Percentiles rank a stretch among this genome's conserved stretches.
These are phyloP conservation scores for Tetraselmis chui DNA, from an alignment of 139 green algal genomes.

Conservation along the genomic window DNA sequence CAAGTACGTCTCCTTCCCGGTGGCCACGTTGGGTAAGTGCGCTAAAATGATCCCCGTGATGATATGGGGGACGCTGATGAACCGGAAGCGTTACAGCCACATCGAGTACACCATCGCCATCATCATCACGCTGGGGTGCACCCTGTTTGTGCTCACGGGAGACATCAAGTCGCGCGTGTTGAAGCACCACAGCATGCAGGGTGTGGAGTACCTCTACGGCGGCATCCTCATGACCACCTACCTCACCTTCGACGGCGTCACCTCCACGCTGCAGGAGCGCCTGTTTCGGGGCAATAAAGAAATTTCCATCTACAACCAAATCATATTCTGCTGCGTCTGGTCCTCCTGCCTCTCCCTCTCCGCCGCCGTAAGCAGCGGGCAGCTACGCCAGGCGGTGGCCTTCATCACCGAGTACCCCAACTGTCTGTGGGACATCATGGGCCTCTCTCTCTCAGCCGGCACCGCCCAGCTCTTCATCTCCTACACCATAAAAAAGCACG, in stretches of 20 bases:
- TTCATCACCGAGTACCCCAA: constrained; percentile 24
- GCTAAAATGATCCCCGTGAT: constrained; percentile 60
- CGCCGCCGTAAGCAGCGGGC: neutral
- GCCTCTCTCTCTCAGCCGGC: constrained; percentile 11
- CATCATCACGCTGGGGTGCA: constrained; percentile 24
- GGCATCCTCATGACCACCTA: constrained; percentile 39
- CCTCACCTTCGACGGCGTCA: constrained; percentile 48
- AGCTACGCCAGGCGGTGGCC: constrained; percentile 11
- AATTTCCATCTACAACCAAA: constrained; percentile 40
- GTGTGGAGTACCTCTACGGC: constrained; percentile 12
- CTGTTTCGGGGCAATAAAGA: constrained; percentile 42
- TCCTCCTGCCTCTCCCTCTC: neutral
- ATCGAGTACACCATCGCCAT: constrained; percentile 26
- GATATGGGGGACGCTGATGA: constrained; percentile 35
- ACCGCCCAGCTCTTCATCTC: constrained; percentile 38
- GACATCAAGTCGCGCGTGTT: neutral
- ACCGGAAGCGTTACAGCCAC: constrained; percentile 30
- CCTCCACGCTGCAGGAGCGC: constrained; percentile 53
- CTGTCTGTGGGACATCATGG: constrained; percentile 7
- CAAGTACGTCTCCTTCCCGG: constrained; percentile 53
- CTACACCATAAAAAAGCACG: constrained; percentile 43
- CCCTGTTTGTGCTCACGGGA: neutral
- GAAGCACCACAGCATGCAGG: neutral
- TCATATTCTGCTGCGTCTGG: constrained; percentile 34
- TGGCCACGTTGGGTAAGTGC: constrained; percentile 28